These are phyloP conservation scores for Pneumocystis canis DNA, from an alignment of 1,139 yeast genomes.

Conservation along the genomic window DNA sequence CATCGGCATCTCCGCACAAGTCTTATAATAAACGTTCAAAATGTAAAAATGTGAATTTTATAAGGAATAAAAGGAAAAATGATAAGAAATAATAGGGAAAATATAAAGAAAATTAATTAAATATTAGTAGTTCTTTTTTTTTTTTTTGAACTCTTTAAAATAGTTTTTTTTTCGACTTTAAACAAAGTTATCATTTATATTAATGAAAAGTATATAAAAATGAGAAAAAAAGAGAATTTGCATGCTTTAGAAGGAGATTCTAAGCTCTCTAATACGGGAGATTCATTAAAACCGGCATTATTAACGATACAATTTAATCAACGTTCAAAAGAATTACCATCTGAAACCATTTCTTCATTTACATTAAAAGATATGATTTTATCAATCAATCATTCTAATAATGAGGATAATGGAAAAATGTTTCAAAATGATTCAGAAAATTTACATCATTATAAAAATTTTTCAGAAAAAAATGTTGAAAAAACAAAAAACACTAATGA, in stretches of 20 bases:
- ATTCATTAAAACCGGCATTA: neutral
- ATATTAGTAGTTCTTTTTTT: neutral
- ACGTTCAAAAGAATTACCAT: neutral
- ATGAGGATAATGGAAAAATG: neutral
- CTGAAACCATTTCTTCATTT: neutral
- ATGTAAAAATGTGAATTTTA: neutral
- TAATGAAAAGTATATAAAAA: neutral
- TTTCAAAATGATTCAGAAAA: neutral
- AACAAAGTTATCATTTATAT: no score
- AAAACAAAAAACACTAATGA: neutral
- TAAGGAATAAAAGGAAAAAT: neutral
- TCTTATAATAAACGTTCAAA: neutral
- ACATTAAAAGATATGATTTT: neutral
- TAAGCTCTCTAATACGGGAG: neutral
- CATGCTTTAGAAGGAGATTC: neutral
- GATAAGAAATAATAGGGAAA: neutral
- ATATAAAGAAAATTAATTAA: neutral
- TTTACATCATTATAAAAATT: neutral
- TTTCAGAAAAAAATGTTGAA: neutral
- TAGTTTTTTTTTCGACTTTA: neutral
- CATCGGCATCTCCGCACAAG: neutral
- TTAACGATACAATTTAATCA: neutral
- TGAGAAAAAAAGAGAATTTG: neutral
- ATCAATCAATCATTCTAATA: neutral
- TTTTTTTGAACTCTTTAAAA: no score